phyloP scores from a whole-genome alignment of 2,329 filamentous ascomycete species.

The Helotiales sp. region DNA sequence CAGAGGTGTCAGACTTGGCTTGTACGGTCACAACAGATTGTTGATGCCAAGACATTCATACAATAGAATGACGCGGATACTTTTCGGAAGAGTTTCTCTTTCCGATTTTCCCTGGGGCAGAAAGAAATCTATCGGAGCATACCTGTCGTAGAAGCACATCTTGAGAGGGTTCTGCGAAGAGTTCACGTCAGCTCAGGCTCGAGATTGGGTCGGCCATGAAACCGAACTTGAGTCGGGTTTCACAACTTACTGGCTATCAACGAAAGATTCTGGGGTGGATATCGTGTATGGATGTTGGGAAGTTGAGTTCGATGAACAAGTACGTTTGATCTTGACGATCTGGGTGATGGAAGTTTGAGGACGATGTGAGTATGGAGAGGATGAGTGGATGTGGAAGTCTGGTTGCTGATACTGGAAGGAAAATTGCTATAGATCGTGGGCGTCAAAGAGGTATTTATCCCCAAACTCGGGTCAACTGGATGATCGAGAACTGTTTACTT shows the following conservation, averaged over 20 bases:
- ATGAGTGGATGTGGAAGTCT: conserved; percentile 31
- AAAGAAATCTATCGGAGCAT: conserved; percentile 48
- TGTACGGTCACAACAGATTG: neutral
- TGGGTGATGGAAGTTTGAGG: conserved; percentile 24
- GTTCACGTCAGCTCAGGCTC: conserved; percentile 29
- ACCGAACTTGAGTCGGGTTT: conserved; percentile 16
- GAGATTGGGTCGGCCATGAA: conserved; percentile 27
- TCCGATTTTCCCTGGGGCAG: neutral
- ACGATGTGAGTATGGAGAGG: conserved; percentile 21
- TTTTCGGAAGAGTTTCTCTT: neutral
- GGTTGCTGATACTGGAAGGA: conserved; percentile 37
- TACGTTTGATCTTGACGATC: neutral
- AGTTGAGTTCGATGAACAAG: conserved; percentile 8
- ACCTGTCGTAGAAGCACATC: conserved; percentile 98
- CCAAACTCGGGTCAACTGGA: conserved; percentile 13
- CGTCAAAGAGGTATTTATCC: conserved; percentile 37
- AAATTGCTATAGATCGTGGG: conserved; percentile 18
- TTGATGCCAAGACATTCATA: neutral
- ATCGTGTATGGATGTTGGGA: neutral
- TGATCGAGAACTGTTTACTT: conserved; percentile 1
- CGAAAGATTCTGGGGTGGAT: conserved; percentile 17
- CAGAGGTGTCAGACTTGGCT: neutral
- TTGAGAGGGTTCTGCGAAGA: conserved; percentile 42
- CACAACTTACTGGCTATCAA: conserved; percentile 37
- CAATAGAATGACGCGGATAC: neutral